Evolutionary conservation across 306 rosid species (phyloP).

Genomic region (Pterocarpus santalinus): DNA sequence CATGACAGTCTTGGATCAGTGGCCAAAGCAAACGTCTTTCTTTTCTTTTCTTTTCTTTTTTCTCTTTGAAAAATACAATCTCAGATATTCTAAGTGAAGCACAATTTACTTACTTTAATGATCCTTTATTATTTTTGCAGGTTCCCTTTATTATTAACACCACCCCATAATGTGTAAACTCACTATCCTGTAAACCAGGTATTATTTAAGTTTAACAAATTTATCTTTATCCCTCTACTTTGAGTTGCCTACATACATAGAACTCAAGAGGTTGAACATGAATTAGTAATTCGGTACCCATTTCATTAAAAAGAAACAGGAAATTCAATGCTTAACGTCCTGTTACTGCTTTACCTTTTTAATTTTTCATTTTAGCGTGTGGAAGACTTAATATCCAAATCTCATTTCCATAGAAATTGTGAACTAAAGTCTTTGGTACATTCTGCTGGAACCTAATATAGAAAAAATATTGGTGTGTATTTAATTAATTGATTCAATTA

Average conservation of each 20-base stretch:
- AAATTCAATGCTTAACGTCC: background rate
- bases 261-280: conserved; percentile 18
- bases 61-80: background rate
- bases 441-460: no score
- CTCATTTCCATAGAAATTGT: no score
- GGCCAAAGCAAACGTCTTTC: background rate
- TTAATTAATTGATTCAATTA: background rate
- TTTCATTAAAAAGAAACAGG: background rate
- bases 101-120: background rate
- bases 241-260: background rate
- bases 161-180: conserved; percentile 10
- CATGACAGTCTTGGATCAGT: conserved; percentile 20
- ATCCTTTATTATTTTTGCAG: conserved; percentile 50
- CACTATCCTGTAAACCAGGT: conserved; percentile 52
- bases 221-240: background rate
- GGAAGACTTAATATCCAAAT: background rate
- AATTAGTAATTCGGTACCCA: background rate
- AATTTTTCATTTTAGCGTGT: no score
- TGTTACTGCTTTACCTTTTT: no score
- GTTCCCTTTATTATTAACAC: conserved; percentile 83
- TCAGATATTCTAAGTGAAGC: background rate
- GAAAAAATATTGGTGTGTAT: background rate
- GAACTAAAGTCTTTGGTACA: no score
- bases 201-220: conserved; percentile 32
- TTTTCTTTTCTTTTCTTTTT: no score